Base-by-base conservation (phyloP, 768 basidiomycete genomes). In the Mycena latifolia region DNA sequence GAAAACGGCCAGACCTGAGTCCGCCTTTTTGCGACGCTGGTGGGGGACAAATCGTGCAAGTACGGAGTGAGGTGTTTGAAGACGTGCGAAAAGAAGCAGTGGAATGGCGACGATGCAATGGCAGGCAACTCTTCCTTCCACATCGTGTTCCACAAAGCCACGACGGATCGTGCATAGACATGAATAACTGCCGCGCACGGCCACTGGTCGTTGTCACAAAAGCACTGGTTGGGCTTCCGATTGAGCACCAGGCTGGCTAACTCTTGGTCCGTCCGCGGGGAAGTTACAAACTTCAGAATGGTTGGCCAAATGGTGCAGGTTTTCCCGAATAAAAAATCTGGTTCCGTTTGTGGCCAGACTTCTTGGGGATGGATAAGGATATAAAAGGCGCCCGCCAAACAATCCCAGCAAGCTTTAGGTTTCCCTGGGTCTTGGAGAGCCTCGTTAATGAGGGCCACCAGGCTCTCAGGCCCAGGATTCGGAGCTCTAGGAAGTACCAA, bases 11-110 rank as follows among this genome's bases (percentile, higher is more conserved):
- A 61, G 18, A 47, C 52, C 41, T 29, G 39, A 18, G 52, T 61
- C 41, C 43, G 24, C 25, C 50, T 29, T 25, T 41, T 61, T 41
- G 50, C 59, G 18, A 53, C 50, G n/a, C 35, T n/a, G 4, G 50
- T 61, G 11, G 60, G 60, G 43, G 51, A 53, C 31, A 53, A 15
- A 10, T 61, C 60, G 60, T 61, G 51, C 51, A 61, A 48, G 18
- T 61, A 53, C 14, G 41, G 51, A 4, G 31, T 54, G 43, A 54
- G 60, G 4, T 46, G 39, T 27, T 61, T 61, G 41, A 61, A 61
- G 9, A 61, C 37, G 12, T 15, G 24, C 12, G 39, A 61, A 45
- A 61, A 61, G 41, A 51, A 61, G 39, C 50, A 52, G 41, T 53
- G 59, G 39, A 61, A 61, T 50, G 59, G 29, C 39, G 59, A 61